phyloP scores from a whole-genome alignment of 352 stramenopile genomes.

The Phytopythium mirpurense region DNA sequence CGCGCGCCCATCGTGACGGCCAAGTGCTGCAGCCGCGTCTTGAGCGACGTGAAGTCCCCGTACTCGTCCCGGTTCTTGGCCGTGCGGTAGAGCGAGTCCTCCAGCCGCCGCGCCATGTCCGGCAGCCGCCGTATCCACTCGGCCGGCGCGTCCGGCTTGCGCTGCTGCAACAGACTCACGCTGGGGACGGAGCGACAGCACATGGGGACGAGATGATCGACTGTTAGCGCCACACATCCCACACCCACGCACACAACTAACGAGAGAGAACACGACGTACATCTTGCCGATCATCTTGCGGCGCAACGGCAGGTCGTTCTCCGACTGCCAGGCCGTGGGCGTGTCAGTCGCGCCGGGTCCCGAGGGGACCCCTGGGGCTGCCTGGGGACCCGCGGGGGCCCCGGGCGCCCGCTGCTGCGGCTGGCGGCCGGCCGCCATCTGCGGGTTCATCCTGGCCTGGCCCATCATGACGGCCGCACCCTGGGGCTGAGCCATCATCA shows the following conservation, averaged over 20 bases:
- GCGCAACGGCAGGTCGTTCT: slow-evolving; percentile 81
- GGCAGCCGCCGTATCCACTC: slow-evolving; percentile 97
- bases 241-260: no score
- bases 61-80: slow-evolving; percentile 94
- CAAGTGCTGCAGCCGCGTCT: slow-evolving; percentile 95
- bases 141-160: slow-evolving; percentile 94
- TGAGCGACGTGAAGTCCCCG: slow-evolving; percentile 94
- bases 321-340: slow-evolving; percentile 80
- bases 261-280: no score
- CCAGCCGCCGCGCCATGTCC: slow-evolving; percentile 97
- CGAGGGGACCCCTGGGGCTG: no score
- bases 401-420: slow-evolving; percentile 29
- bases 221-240: no score
- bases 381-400: slow-evolving; percentile 20
- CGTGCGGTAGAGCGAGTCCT: slow-evolving; percentile 96
- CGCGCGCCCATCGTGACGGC: slow-evolving; percentile 88
- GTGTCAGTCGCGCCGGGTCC: slow-evolving; percentile 33
- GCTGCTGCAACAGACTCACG: slow-evolving; percentile 94
- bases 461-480: slow-evolving; percentile 26
- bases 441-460: slow-evolving; percentile 28
- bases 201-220: no score
- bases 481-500: slow-evolving; percentile 45
- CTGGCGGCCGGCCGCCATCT: slow-evolving; percentile 32
- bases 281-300: slow-evolving; percentile 92
- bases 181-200: no score